These are phyloP conservation scores for Penicillium psychrosexuale DNA, from an alignment of 2,329 filamentous ascomycete genomes.

Conservation along the genomic window DNA sequence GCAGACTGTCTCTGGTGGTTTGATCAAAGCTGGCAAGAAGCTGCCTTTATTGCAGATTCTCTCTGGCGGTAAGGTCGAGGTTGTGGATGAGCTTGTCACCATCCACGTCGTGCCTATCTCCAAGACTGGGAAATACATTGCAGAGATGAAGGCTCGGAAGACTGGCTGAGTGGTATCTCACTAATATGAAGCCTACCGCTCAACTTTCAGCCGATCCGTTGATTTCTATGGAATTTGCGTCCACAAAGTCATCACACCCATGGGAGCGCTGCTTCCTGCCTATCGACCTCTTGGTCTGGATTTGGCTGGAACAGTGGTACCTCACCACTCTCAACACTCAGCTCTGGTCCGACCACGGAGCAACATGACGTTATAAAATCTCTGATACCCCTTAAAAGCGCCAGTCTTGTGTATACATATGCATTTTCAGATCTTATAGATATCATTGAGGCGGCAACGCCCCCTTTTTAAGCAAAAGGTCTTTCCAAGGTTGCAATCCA, in stretches of 20 bases:
- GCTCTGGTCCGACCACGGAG: neutral
- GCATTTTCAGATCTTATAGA: slow-evolving; percentile 1
- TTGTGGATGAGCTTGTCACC: slow-evolving; percentile 79
- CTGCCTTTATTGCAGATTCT: slow-evolving; percentile 72
- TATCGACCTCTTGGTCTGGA: neutral
- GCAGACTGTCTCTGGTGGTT: slow-evolving; percentile 73
- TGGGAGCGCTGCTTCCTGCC: neutral
- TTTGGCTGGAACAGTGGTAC: neutral
- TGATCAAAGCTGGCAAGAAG: slow-evolving; percentile 89
- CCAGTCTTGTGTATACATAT: slow-evolving; percentile 2
- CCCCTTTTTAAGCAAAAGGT: neutral
- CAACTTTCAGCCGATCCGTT: neutral
- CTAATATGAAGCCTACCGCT: neutral
- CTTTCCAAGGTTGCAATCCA: neutral
- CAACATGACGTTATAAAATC: neutral
- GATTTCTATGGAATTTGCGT: neutral
- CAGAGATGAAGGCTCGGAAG: slow-evolving; percentile 77
- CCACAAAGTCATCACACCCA: neutral
- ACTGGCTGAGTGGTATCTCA: slow-evolving; percentile 22
- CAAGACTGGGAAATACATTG: slow-evolving; percentile 71
- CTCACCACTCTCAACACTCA: neutral
- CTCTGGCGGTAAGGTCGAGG: slow-evolving; percentile 71
- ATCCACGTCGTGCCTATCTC: slow-evolving; percentile 76
- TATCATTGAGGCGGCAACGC: neutral
- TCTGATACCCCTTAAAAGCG: slow-evolving; percentile 6